A percentile compares a stretch with the other conserved stretches of the same genome.
These are phyloP conservation scores for Wickerhamiella parazyma DNA, from an alignment of 805 yeast genomes.

Conservation along the genomic window DNA sequence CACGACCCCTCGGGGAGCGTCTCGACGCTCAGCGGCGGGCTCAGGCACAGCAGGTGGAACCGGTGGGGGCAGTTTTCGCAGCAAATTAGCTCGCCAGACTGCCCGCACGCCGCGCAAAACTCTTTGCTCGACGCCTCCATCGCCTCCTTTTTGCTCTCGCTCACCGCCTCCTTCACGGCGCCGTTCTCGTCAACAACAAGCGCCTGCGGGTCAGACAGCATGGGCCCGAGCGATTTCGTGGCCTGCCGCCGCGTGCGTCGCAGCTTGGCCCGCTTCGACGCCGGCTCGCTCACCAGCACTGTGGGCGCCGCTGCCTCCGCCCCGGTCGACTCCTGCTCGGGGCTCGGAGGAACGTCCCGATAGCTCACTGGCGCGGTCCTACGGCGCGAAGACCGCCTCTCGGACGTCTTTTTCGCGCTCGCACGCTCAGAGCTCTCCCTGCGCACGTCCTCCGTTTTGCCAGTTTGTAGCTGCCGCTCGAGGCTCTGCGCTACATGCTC, in stretches of 20 bases:
- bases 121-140: slow-evolving; percentile 48
- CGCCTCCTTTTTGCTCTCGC: not conserved
- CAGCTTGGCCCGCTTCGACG: not conserved
- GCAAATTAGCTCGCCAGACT: slow-evolving; percentile 77
- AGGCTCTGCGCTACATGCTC: slow-evolving; percentile 9
- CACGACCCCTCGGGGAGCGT: slow-evolving; percentile 76
- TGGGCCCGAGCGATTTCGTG: not conserved
- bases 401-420: not conserved
- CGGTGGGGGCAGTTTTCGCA: slow-evolving; percentile 89
- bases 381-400: slow-evolving; percentile 8
- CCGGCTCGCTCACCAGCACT: not conserved
- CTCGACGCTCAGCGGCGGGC: slow-evolving; percentile 73
- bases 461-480: slow-evolving; percentile 18
- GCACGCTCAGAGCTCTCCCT: slow-evolving; percentile 9
- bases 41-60: slow-evolving; percentile 81
- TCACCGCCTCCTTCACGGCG: not conserved
- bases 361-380: slow-evolving; percentile 1
- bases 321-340: not conserved
- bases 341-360: not conserved
- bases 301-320: not conserved
- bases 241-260: slow-evolving; percentile 4
- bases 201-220: not conserved
- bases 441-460: slow-evolving; percentile 14
- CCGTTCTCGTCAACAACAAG: slow-evolving; percentile 1
- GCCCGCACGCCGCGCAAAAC: slow-evolving; percentile 82